These are phyloP conservation scores for Pestalotiopsis sp. DNA, from an alignment of 2,329 filamentous ascomycete species.

Conservation along the genomic window DNA sequence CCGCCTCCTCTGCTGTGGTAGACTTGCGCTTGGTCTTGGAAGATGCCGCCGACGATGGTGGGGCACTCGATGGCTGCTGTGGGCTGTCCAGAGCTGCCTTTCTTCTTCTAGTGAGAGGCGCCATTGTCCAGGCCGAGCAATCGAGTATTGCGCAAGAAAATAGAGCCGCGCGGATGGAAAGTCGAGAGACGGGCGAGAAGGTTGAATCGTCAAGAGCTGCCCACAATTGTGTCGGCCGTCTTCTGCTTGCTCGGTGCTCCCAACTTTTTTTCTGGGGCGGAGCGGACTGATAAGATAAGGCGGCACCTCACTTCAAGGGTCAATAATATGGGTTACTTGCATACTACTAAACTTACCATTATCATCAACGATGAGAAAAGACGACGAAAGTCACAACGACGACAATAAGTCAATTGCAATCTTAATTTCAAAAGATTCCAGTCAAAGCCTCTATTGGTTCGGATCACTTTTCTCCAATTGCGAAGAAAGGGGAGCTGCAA, in stretches of 20 bases:
- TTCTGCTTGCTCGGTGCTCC: conserved; percentile 8
- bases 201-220: neutral
- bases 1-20: neutral
- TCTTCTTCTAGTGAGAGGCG: conserved; percentile 25
- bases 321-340: neutral
- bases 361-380: neutral
- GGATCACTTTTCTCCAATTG: no score
- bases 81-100: conserved; percentile 15
- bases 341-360: neutral
- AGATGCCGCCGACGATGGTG: neutral
- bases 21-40: conserved; percentile 3
- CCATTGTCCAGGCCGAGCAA: conserved; percentile 17
- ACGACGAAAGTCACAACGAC: neutral
- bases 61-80: neutral
- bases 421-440: no score
- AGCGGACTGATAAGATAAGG: conserved; percentile 22
- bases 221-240: neutral
- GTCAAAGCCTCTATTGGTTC: no score
- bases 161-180: neutral
- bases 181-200: neutral
- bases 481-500: no score
- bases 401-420: neutral
- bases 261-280: conserved; percentile 22
- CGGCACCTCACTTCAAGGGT: neutral
- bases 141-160: neutral